phyloP scores from a whole-genome alignment of 2,329 filamentous ascomycete genomes.

The Huntiella abstrusa region DNA sequence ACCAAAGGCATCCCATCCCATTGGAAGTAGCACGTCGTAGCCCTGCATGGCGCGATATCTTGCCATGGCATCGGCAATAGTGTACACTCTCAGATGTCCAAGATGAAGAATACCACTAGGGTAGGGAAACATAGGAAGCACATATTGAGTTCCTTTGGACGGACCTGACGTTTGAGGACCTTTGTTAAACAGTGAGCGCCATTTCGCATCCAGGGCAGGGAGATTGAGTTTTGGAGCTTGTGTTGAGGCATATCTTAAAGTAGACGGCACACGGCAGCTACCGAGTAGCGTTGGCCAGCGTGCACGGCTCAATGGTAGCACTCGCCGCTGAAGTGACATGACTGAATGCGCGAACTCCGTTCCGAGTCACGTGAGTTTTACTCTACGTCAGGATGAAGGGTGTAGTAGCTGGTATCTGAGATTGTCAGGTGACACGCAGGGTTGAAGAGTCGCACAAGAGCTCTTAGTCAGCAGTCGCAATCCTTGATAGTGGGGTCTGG shows the following conservation, averaged over 20 bases:
- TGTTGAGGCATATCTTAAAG: neutral
- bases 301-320: too few species aligned
- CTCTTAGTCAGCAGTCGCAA: too few species aligned
- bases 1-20: constrained; percentile 89
- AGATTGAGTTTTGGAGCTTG: constrained; percentile 9
- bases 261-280: too few species aligned
- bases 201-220: constrained; percentile 25
- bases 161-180: constrained; percentile 8
- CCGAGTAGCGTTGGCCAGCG: too few species aligned
- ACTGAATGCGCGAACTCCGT: too few species aligned
- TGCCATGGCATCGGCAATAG: constrained; percentile 71
- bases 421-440: too few species aligned
- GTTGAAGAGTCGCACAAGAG: too few species aligned
- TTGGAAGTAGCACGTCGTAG: constrained; percentile 61
- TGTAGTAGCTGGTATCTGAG: too few species aligned
- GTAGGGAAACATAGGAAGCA: constrained; percentile 87
- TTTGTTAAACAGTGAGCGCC: constrained; percentile 28
- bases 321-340: too few species aligned
- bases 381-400: too few species aligned
- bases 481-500: too few species aligned
- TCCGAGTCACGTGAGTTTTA: too few species aligned
- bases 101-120: constrained; percentile 75
- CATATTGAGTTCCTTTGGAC: constrained; percentile 33
- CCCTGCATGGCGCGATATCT: constrained; percentile 60
- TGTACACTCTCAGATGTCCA: constrained; percentile 75